A percentile compares a stretch with the other conserved stretches of the same genome.
Conservation (phyloP, 768 basidiomycete genomes). For the Hebeloma cylindrosporum region DNA sequence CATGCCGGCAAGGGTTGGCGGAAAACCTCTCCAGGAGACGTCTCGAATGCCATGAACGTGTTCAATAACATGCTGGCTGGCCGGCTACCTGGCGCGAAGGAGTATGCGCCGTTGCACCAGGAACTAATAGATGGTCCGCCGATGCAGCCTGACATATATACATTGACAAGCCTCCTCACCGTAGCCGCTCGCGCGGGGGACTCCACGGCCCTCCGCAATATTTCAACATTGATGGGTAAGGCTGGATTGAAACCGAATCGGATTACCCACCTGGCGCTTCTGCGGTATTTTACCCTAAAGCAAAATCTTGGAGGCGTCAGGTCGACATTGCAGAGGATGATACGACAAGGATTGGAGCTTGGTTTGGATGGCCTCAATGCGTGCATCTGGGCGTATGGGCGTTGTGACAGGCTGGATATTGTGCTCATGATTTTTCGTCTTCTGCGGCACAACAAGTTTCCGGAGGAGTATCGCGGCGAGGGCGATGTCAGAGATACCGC, state of each 20-base stretch:
- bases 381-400: conserved; percentile 68
- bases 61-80: conserved; percentile 59
- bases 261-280: conserved; percentile 58
- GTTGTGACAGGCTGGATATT: conserved; percentile 51
- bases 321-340: conserved; percentile 52
- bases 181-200: conserved; percentile 58
- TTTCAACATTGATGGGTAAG: conserved; percentile 50
- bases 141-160: conserved; percentile 60
- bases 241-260: conserved; percentile 59
- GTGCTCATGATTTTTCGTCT: conserved; percentile 61
- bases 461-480: conserved; percentile 33
- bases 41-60: conserved; percentile 57
- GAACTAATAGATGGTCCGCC: conserved; percentile 12
- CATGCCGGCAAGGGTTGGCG: conserved; percentile 66
- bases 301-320: conserved; percentile 55
- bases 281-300: conserved; percentile 53
- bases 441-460: conserved; percentile 52
- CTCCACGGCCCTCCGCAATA: conserved; percentile 45
- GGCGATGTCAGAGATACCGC: conserved; percentile 35
- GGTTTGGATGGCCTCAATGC: conserved; percentile 69
- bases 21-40: conserved; percentile 55
- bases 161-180: conserved; percentile 66
- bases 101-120: conserved; percentile 14
- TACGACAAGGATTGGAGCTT: conserved; percentile 48
- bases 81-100: conserved; percentile 38